Conservation (phyloP, 192 early-diverging fungal species). For the Rhizophagus clarus region DNA sequence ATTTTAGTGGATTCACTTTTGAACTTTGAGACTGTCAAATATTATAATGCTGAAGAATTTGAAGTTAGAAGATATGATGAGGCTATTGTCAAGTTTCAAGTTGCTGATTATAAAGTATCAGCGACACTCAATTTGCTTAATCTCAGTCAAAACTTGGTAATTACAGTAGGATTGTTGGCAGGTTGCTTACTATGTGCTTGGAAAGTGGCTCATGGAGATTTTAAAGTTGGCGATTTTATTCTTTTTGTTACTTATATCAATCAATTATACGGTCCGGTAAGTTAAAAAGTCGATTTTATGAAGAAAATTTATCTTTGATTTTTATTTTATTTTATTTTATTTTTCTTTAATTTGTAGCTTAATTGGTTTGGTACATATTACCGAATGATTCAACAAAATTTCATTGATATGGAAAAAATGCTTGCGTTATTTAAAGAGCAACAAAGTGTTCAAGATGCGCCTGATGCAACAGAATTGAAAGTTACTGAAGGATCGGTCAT, state of each 20-base stretch:
- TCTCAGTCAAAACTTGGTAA: slow-evolving; percentile 83
- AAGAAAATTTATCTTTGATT: not conserved
- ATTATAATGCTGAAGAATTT: slow-evolving; percentile 89
- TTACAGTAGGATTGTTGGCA: slow-evolving; percentile 78
- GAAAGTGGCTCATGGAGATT: slow-evolving; percentile 68
- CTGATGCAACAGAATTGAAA: slow-evolving; percentile 59
- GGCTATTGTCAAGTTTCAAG: slow-evolving; percentile 78
- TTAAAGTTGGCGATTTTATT: slow-evolving; percentile 86
- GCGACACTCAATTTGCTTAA: slow-evolving; percentile 82
- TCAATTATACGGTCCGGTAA: slow-evolving; percentile 90
- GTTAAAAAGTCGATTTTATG: slow-evolving; percentile 20
- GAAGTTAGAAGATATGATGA: slow-evolving; percentile 80
- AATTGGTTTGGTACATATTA: slow-evolving; percentile 95
- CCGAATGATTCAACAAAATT: slow-evolving; percentile 89
- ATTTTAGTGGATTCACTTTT: slow-evolving; percentile 83
- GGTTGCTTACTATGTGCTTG: slow-evolving; percentile 86
- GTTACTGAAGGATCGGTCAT: slow-evolving; percentile 63
- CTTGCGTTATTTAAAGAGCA: slow-evolving; percentile 78
- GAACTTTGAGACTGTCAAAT: slow-evolving; percentile 99
- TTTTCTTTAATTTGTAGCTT: slow-evolving; percentile 42
- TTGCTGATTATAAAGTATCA: slow-evolving; percentile 81
- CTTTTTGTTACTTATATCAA: slow-evolving; percentile 83
- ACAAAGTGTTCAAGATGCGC: slow-evolving; percentile 63
- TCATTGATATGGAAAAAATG: slow-evolving; percentile 98
- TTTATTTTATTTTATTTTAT: not conserved